Evolutionary conservation across 495 filamentous ascomycete species (phyloP).

Genomic region (Parmelia sp.): DNA sequence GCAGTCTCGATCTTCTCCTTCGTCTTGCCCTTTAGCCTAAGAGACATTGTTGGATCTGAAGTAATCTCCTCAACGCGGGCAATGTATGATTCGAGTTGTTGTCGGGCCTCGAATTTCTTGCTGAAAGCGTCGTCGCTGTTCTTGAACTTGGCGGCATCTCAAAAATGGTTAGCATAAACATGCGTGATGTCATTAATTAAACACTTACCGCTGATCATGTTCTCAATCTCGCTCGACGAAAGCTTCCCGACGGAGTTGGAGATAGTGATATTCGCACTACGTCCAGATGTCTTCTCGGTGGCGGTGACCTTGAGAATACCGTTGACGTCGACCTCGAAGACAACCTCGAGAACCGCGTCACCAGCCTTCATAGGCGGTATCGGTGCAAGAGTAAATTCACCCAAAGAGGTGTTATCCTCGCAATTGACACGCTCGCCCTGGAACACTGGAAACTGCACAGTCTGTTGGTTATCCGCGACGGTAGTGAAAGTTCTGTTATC

Average conservation of each 20-base stretch:
- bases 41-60: conserved; percentile 88
- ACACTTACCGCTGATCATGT: conserved; percentile 79
- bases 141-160: conserved; percentile 99
- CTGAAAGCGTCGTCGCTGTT: conserved; percentile 93
- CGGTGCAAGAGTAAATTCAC: conserved; percentile 96
- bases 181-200: too few relatives aligned
- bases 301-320: conserved; percentile 99
- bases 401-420: conserved; percentile 97
- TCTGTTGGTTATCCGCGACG: conserved; percentile 92
- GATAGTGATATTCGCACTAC: conserved; percentile 98
- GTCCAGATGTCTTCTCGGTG: conserved; percentile 97
- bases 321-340: conserved; percentile 99
- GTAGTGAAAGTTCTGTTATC: conserved; percentile 77
- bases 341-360: conserved; percentile 93
- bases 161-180: conserved; percentile 23
- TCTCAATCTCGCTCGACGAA: conserved; percentile 89
- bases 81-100: conserved; percentile 99
- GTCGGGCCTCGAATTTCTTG: conserved; percentile 97
- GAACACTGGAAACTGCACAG: conserved; percentile 95
- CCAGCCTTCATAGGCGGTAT: conserved; percentile 97
- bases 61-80: conserved; percentile 97
- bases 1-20: conserved; percentile 99
- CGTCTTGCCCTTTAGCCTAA: conserved; percentile 97
- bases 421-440: conserved; percentile 99
- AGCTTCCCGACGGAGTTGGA: conserved; percentile 99